A percentile compares a stretch with the other conserved stretches of the same genome.
These are phyloP conservation scores for Scheffersomyces illinoinensis DNA, from an alignment of 1,139 yeast genomes.

Conservation along the genomic window DNA sequence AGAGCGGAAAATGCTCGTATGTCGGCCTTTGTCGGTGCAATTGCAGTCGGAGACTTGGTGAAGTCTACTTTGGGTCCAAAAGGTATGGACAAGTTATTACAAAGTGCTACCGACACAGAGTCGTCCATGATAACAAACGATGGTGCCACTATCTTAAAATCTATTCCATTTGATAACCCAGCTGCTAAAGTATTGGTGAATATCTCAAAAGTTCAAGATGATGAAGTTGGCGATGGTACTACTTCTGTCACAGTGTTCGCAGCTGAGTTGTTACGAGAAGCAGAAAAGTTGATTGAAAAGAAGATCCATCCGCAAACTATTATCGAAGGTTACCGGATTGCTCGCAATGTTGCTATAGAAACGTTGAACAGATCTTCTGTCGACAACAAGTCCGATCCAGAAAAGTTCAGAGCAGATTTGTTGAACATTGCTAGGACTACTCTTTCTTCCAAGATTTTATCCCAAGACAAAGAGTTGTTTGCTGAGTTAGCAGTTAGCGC, in stretches of 20 bases:
- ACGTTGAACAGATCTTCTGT: slow-evolving; percentile 78
- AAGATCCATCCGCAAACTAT: slow-evolving; percentile 98
- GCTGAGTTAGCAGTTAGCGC: slow-evolving; percentile 94
- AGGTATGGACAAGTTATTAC: slow-evolving; percentile 96
- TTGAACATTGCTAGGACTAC: slow-evolving; percentile 91
- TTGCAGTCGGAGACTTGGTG: slow-evolving; percentile 96
- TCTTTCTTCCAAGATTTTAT: slow-evolving; percentile 84
- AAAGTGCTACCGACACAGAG: slow-evolving; percentile 76
- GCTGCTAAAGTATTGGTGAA: slow-evolving; percentile 97
- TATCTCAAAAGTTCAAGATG: slow-evolving; percentile 96
- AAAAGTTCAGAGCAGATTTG: slow-evolving; percentile 72
- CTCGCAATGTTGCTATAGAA: slow-evolving; percentile 76
- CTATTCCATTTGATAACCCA: slow-evolving; percentile 95
- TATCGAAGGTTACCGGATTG: slow-evolving; percentile 92
- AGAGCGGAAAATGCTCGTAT: slow-evolving; percentile 97
- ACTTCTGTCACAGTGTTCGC: slow-evolving; percentile 96
- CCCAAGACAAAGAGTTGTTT: slow-evolving; percentile 93
- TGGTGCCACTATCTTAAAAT: slow-evolving; percentile 94
- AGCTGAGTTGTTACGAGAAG: slow-evolving; percentile 88
- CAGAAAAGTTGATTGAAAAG: slow-evolving; percentile 88
- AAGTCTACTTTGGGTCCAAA: slow-evolving; percentile 97
- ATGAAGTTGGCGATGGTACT: slow-evolving; percentile 98
- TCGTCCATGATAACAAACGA: slow-evolving; percentile 87
- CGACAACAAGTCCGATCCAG: slow-evolving; percentile 65
- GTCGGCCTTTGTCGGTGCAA: slow-evolving; percentile 97